Evolutionary conservation across 371 early-diverging fungal genomes (phyloP).

Genomic region (Cokeromyces recurvatus): DNA sequence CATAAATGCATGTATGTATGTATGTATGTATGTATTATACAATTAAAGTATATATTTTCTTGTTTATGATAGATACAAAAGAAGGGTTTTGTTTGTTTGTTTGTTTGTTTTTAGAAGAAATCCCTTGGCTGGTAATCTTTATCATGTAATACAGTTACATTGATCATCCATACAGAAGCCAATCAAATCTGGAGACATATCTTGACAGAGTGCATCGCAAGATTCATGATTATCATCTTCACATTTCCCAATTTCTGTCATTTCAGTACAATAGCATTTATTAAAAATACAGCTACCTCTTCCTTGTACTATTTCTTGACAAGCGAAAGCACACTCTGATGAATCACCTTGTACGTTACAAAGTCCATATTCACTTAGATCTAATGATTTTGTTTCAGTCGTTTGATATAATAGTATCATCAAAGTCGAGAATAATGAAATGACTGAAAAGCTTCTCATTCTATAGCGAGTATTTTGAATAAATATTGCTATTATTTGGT

Average conservation of each 20-base stretch:
- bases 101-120: too few species aligned
- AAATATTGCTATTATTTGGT: constrained; percentile 3
- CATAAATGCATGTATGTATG: too few species aligned
- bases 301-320: constrained; percentile 18
- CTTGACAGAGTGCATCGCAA: constrained; percentile 39
- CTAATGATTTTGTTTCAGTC: constrained; percentile 6
- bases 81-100: too few species aligned
- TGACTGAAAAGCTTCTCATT: too few species aligned
- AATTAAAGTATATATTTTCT: too few species aligned
- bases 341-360: constrained; percentile 16
- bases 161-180: constrained; percentile 37
- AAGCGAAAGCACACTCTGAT: constrained; percentile 22
- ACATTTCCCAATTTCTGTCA: constrained; percentile 25
- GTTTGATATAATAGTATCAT: background rate
- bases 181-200: constrained; percentile 23
- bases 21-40: too few species aligned
- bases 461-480: background rate
- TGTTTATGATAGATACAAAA: too few species aligned
- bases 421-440: background rate
- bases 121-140: too few species aligned
- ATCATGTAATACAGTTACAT: constrained; percentile 34
- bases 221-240: constrained; percentile 37
- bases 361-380: constrained; percentile 15
- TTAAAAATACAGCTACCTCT: constrained; percentile 32
- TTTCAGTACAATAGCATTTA: constrained; percentile 37